Conservation (phyloP, 148 eudicot species). For the Simmondsia chinensis region DNA sequence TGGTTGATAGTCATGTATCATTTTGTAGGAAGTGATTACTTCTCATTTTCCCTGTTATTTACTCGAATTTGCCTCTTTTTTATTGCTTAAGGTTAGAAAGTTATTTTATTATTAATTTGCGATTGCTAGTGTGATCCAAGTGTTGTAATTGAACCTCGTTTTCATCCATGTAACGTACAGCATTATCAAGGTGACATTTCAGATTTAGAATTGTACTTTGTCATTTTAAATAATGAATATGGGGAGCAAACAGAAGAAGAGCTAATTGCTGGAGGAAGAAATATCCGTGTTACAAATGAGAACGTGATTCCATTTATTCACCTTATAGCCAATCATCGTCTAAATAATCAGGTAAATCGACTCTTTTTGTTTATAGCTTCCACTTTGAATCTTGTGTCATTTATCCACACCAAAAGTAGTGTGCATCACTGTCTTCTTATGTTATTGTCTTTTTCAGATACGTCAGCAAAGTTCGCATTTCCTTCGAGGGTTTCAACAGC, state of each 20-base stretch:
- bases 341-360: slow-evolving; percentile 74
- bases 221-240: slow-evolving; percentile 84
- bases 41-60: no score
- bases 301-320: slow-evolving; percentile 86
- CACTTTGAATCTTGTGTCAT: background rate
- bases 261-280: slow-evolving; percentile 74
- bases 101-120: no score
- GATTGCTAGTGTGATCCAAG: background rate
- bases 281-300: slow-evolving; percentile 72
- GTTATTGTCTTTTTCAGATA: slow-evolving; percentile 40
- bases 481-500: slow-evolving; percentile 84
- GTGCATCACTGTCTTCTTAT: slow-evolving; percentile 1
- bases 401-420: background rate
- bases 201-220: slow-evolving; percentile 81
- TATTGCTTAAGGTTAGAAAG: no score
- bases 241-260: slow-evolving; percentile 97
- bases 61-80: no score
- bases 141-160: background rate
- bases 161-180: slow-evolving; percentile 26
- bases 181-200: slow-evolving; percentile 76
- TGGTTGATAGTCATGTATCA: no score
- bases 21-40: no score
- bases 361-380: background rate
- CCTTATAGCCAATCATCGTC: slow-evolving; percentile 81
- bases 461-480: slow-evolving; percentile 94